These are phyloP conservation scores for Physcomitrium patens DNA, from an alignment of 225 moss, liverwort and hornwort genomes.

Conservation along the genomic window DNA sequence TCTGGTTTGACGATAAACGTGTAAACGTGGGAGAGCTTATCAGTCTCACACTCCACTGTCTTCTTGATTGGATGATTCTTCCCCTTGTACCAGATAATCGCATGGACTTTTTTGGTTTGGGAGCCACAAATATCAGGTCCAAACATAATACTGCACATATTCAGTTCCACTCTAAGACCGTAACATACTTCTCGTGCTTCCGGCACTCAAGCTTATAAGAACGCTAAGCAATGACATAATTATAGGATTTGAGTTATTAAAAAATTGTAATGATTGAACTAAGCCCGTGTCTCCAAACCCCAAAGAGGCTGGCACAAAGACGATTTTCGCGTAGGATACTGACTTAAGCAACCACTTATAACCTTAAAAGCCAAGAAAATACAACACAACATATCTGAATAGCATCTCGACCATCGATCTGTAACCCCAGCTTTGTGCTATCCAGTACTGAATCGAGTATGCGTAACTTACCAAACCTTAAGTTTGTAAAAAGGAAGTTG, in stretches of 20 bases:
- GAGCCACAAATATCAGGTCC: conserved; percentile 92
- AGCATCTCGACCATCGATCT: conserved; percentile 9
- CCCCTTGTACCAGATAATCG: conserved; percentile 89
- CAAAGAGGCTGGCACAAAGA: no score
- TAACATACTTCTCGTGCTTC: conserved; percentile 5
- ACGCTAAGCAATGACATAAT: neutral
- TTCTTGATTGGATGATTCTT: conserved; percentile 86
- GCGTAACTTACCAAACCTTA: conserved; percentile 4
- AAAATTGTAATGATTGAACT: neutral
- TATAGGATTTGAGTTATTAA: conserved; percentile 5
- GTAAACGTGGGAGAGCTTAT: conserved; percentile 90
- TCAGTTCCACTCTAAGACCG: conserved; percentile 21
- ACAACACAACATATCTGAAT: conserved; percentile 10
- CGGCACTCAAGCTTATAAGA: conserved; percentile 19
- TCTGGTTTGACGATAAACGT: conserved; percentile 87
- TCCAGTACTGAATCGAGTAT: conserved; percentile 10
- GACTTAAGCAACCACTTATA: no score
- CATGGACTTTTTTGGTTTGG: conserved; percentile 83
- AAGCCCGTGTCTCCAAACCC: no score
- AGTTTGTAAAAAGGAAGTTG: conserved; percentile 1
- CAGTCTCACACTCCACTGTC: conserved; percentile 77
- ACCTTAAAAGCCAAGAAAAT: neutral
- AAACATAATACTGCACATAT: conserved; percentile 87
- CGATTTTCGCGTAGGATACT: no score
- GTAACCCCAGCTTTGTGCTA: neutral